Conservation (phyloP, 306 rosid species). For the Quercus ilex region DNA sequence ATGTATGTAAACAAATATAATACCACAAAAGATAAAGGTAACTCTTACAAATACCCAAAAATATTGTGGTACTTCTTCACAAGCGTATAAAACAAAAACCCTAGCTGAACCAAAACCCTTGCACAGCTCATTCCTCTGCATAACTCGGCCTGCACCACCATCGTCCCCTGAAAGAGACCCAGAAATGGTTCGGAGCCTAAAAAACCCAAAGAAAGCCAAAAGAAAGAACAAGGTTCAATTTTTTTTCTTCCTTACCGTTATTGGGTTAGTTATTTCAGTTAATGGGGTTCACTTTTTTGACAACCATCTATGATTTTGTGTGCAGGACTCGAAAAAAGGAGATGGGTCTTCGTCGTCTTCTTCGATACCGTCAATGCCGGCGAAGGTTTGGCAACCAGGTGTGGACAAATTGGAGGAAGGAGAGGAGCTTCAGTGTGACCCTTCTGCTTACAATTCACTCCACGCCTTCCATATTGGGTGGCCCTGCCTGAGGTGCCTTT, state of each 20-base stretch:
- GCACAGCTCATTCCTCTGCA: not conserved
- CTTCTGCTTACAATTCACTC: constrained; percentile 87
- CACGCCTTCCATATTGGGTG: constrained; percentile 86
- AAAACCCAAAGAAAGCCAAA: constrained; percentile 68
- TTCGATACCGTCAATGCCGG: constrained; percentile 51
- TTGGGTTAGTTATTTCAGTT: not conserved
- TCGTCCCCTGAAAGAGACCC: no score
- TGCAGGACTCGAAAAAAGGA: constrained; percentile 50
- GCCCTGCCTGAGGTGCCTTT: constrained; percentile 81
- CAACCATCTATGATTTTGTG: not conserved
- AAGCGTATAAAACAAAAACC: constrained; percentile 9
- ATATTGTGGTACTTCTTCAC: no score
- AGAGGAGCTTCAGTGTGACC: constrained; percentile 96
- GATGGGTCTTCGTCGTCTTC: constrained; percentile 65
- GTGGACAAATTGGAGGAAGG: constrained; percentile 94
- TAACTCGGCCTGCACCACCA: not conserved
- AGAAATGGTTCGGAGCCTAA: constrained; percentile 68
- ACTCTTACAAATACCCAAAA: no score
- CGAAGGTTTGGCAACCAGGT: constrained; percentile 93
- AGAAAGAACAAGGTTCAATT: constrained; percentile 65
- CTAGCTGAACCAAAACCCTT: constrained; percentile 18
- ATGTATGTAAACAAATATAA: no score
- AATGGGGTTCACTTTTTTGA: not conserved
- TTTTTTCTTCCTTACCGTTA: not conserved
- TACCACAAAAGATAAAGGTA: no score